Conservation (phyloP, 768 basidiomycete genomes). For the Cytidiella melzeri region DNA sequence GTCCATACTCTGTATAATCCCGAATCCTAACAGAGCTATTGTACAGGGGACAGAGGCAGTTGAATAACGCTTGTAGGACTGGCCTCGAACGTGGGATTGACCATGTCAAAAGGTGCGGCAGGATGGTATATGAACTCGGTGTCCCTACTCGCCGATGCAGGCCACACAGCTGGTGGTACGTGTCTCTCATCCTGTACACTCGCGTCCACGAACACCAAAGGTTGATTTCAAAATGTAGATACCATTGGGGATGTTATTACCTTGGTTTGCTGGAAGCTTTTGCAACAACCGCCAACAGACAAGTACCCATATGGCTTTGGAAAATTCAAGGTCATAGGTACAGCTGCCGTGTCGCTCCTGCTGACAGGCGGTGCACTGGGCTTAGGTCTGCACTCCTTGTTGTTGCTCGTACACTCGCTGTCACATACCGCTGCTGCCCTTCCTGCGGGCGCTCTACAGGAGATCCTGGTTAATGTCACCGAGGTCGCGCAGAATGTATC, state of each 20-base stretch:
- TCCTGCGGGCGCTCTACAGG: slow-evolving; percentile 57
- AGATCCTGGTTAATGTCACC: slow-evolving; percentile 53
- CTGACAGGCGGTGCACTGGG: slow-evolving; percentile 80
- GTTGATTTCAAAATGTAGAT: slow-evolving; percentile 38
- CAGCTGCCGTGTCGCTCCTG: slow-evolving; percentile 82
- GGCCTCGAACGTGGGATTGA: slow-evolving; percentile 75
- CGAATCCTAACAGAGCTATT: too few species aligned
- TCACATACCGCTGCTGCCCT: slow-evolving; percentile 57
- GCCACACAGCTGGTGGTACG: slow-evolving; percentile 83
- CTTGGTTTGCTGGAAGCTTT: slow-evolving; percentile 81
- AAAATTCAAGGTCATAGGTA: slow-evolving; percentile 94
- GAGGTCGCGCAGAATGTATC: slow-evolving; percentile 51
- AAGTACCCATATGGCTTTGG: slow-evolving; percentile 85
- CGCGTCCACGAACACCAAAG: background rate
- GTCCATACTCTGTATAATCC: too few species aligned
- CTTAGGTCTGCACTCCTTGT: slow-evolving; percentile 87
- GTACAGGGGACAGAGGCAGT: slow-evolving; percentile 78
- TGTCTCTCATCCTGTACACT: slow-evolving; percentile 12
- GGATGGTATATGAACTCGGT: slow-evolving; percentile 91
- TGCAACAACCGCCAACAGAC: slow-evolving; percentile 71
- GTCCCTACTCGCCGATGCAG: slow-evolving; percentile 87
- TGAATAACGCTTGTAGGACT: slow-evolving; percentile 84
- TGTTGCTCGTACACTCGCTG: slow-evolving; percentile 72
- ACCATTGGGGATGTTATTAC: slow-evolving; percentile 89
- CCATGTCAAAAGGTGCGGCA: slow-evolving; percentile 77